A percentile compares a stretch with the other conserved stretches of the same genome.
Conservation (phyloP, 352 stramenopile species). For the Phytophthora melonis region DNA sequence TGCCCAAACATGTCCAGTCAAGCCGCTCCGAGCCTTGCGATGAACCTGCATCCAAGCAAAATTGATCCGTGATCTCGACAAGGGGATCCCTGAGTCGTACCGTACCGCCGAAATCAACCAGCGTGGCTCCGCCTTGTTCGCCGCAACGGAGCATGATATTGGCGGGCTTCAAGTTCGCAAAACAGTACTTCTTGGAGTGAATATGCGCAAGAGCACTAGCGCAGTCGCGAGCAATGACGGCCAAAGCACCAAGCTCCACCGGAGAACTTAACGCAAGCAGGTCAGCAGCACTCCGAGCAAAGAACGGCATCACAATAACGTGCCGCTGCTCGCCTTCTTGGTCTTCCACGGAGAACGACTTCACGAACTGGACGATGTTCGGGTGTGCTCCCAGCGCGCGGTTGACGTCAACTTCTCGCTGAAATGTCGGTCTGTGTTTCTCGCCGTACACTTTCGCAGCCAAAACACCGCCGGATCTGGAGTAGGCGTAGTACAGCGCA, state of each 20-base stretch:
- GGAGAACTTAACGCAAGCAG: background rate
- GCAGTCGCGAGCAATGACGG: slow-evolving; percentile 8
- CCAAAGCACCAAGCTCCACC: slow-evolving; percentile 1
- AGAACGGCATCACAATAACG: slow-evolving; percentile 18
- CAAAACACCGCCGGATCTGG: slow-evolving; percentile 6
- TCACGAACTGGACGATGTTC: background rate
- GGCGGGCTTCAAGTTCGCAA: slow-evolving; percentile 12
- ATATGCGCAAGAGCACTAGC: slow-evolving; percentile 4
- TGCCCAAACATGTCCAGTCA: slow-evolving; percentile 11
- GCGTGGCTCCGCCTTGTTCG: slow-evolving; percentile 9
- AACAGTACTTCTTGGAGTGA: slow-evolving; percentile 12
- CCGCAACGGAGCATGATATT: slow-evolving; percentile 16
- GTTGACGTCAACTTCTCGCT: slow-evolving; percentile 6
- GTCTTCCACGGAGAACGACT: background rate
- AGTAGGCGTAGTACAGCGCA: background rate
- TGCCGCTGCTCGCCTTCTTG: background rate
- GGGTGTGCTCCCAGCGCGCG: background rate
- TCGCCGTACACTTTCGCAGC: slow-evolving; percentile 1
- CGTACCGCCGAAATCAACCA: background rate
- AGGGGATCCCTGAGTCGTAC: background rate
- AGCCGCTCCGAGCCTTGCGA: background rate
- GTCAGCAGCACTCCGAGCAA: slow-evolving; percentile 14
- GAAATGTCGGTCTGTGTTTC: background rate
- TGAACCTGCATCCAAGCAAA: slow-evolving; percentile 4
- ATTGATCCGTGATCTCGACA: background rate